Evolutionary conservation across 257 asterid genomes (phyloP).

Genomic region (Solanum megistacrolobum): DNA sequence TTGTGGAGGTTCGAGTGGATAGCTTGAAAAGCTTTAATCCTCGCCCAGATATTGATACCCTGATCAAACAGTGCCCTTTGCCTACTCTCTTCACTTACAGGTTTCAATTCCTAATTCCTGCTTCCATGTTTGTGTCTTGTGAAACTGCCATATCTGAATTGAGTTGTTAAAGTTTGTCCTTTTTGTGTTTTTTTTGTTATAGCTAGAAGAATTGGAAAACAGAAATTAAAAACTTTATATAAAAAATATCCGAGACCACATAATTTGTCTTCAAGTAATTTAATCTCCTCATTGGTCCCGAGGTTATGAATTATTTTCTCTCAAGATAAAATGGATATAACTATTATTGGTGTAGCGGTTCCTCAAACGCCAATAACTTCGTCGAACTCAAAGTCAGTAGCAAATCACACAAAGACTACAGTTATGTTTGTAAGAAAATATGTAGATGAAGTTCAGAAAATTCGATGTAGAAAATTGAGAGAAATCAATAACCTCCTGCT

Average conservation of each 20-base stretch:
- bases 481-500: slow-evolving; percentile 93
- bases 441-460: neutral
- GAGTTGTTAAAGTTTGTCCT: neutral
- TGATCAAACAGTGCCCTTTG: slow-evolving; percentile 66
- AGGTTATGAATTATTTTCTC: neutral
- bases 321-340: neutral
- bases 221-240: neutral
- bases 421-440: neutral
- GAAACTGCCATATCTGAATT: neutral
- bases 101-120: slow-evolving; percentile 21
- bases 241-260: neutral
- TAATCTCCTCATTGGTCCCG: neutral
- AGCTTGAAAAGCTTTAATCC: slow-evolving; percentile 60
- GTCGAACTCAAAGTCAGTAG: neutral
- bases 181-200: neutral
- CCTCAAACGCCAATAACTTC: neutral
- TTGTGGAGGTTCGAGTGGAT: slow-evolving; percentile 87
- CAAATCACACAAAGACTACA: neutral
- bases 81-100: slow-evolving; percentile 97
- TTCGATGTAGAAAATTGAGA: neutral
- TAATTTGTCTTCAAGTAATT: neutral
- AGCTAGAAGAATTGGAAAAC: neutral
- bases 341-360: neutral
- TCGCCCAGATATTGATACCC: slow-evolving; percentile 32
- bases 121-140: neutral